Conservation (phyloP, 768 basidiomycete species). For the Russula foetens region DNA sequence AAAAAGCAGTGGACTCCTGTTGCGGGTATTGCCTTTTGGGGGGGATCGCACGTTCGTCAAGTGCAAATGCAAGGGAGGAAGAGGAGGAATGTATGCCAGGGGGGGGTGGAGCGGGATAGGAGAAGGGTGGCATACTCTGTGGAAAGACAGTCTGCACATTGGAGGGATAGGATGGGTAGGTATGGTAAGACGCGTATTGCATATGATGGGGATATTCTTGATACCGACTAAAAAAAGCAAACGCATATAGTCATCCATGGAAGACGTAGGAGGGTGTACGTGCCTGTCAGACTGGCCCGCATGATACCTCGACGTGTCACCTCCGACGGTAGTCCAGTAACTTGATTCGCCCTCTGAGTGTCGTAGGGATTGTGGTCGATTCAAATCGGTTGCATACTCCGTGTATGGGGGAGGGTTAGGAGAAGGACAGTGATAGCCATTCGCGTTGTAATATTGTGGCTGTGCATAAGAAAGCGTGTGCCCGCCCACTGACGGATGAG, state of each 20-base stretch:
- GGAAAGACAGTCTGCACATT: constrained; percentile 56
- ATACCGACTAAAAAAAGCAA: constrained; percentile 17
- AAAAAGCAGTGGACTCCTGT: constrained; percentile 55
- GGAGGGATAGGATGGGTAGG: constrained; percentile 45
- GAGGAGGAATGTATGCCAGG: constrained; percentile 57
- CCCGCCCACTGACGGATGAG: constrained; percentile 47
- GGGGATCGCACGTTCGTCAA: constrained; percentile 39
- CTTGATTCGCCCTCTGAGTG: constrained; percentile 38
- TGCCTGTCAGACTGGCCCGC: constrained; percentile 34
- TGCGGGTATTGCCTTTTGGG: constrained; percentile 35
- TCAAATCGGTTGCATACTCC: constrained; percentile 57
- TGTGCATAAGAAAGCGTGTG: constrained; percentile 60
- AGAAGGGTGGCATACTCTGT: constrained; percentile 46
- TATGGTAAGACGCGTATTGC: constrained; percentile 36
- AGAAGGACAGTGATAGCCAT: constrained; percentile 24
- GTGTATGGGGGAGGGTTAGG: constrained; percentile 47
- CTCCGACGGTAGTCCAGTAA: constrained; percentile 58
- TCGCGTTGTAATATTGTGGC: constrained; percentile 40
- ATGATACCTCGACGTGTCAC: constrained; percentile 53
- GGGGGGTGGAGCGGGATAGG: constrained; percentile 65
- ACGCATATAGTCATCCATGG: constrained; percentile 14
- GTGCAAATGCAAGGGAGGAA: constrained; percentile 68
- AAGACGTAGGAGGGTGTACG: neutral
- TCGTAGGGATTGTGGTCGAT: constrained; percentile 46
- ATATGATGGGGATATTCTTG: constrained; percentile 29